Evolutionary conservation across 805 yeast species (phyloP).

Genomic region (Torulaspora franciscae): DNA sequence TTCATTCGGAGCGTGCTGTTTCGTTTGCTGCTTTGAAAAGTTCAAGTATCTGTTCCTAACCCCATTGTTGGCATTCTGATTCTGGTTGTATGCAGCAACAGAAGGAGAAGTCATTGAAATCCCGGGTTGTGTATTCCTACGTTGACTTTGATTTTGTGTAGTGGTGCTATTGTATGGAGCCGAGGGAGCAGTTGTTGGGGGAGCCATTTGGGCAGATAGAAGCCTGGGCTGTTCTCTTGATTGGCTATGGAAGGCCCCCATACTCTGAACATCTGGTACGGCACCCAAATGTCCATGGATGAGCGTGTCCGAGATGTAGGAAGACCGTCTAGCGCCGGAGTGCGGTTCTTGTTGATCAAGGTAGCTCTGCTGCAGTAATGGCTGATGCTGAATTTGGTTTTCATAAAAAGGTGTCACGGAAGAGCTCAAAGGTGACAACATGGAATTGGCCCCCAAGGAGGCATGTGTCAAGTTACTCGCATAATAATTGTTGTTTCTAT

Average conservation of each 20-base stretch:
- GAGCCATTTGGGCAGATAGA: constrained; percentile 4
- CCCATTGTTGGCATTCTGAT: constrained; percentile 2
- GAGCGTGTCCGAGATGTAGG: constrained; percentile 64
- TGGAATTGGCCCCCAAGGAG: constrained; percentile 1
- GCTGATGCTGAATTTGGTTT: constrained; percentile 1
- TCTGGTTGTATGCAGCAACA: constrained; percentile 3
- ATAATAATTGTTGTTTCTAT: constrained; percentile 8
- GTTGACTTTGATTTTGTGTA: constrained; percentile 7
- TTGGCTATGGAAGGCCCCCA: background rate
- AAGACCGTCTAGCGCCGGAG: constrained; percentile 62
- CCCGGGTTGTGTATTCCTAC: constrained; percentile 15
- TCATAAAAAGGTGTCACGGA: constrained; percentile 3
- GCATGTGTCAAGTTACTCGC: background rate
- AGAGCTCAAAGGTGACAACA: constrained; percentile 2
- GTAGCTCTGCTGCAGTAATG: constrained; percentile 7
- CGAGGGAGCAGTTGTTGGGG: constrained; percentile 15
- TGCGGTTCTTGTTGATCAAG: constrained; percentile 13
- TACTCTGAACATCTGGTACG: background rate
- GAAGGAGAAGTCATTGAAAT: constrained; percentile 8
- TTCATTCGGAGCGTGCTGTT: constrained; percentile 4
- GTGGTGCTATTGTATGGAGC: constrained; percentile 8
- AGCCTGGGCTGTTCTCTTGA: background rate
- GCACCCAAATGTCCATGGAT: constrained; percentile 34
- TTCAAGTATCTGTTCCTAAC: constrained; percentile 12
- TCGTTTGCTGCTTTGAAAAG: constrained; percentile 12